Base-by-base conservation (phyloP, 495 filamentous ascomycete species). In the Podospora pseudopauciseta region DNA sequence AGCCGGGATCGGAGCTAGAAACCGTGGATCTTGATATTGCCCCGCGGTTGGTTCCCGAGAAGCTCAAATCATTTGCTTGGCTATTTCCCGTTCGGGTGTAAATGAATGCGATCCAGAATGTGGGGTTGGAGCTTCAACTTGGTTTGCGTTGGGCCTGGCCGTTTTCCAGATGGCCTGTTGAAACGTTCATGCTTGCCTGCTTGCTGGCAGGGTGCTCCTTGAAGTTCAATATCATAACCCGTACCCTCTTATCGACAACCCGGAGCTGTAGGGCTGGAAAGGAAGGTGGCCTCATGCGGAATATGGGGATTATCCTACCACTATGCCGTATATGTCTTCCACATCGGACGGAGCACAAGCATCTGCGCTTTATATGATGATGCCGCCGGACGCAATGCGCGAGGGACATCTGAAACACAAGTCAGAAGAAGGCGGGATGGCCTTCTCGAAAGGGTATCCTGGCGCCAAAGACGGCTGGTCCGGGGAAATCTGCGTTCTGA, bases 1-100 rank as follows among this genome's bases (percentile, higher is more conserved):
- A 27, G 60, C 60, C 61, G 61, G 61, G 32, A 63, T 63, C 61
- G 61, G 61, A 63, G 61, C 61, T 63, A 30, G 60, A 32, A 19
- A 49, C 18, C 34, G 30, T 20, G 61, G 30, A 32, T 15, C 26
- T 19, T 11, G 60, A 27, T 5, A 13, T 62, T 27, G 23, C 30
- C 27, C 60, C 20, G 20, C 59, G 23, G 23, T 28, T 28, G 23
- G 55, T 58, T 58, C 55, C 23, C n/a, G 55, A 20, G 55, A 58
- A 58, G 55, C 55, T 58, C 55, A 20, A 20, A 20, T 58, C n/a
- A 26, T 19, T 58, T 58, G 55, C 39, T 49, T 49, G 39, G 39
- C 39, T 18, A 49, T 49, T 49, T 49, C 55, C 55, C n/a, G 23
- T 58, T 58, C 13, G 55, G 55, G 55, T 58, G 55, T 58, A 58